Conservation (phyloP, 345 rosid genomes). For the Dimocarpus longan region DNA sequence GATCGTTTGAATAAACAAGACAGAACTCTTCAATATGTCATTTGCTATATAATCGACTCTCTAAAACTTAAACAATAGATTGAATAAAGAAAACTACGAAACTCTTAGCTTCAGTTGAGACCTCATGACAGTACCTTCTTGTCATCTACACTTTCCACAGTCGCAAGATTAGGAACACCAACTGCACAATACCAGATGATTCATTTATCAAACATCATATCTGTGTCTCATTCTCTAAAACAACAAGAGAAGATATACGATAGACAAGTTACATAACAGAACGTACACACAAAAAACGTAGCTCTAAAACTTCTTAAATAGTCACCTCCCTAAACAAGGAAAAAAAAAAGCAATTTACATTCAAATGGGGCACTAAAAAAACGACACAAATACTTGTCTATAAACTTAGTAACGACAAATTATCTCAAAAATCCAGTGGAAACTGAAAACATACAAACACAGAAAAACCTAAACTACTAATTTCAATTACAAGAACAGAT, state of each 20-base stretch:
- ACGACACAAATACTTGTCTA: not conserved
- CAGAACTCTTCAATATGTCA: not conserved
- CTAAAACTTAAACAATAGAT: not conserved
- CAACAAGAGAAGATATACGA: not conserved
- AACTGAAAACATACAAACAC: not conserved
- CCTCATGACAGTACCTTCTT: conserved; percentile 57
- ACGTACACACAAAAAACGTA: not conserved
- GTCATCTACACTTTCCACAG: conserved; percentile 90
- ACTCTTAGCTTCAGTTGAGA: not conserved
- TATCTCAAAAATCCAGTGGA: not conserved
- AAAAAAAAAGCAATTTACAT: not conserved
- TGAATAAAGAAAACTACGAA: not conserved
- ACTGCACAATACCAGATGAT: conserved; percentile 46
- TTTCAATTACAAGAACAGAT: not conserved
- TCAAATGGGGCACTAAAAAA: not conserved
- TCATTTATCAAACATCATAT: not conserved
- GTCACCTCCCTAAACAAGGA: conserved; percentile 1
- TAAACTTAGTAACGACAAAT: not conserved
- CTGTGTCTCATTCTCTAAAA: not conserved
- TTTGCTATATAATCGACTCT: not conserved
- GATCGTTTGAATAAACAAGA: not conserved
- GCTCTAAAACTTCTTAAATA: not conserved
- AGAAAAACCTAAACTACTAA: not conserved
- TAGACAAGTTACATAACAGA: not conserved
- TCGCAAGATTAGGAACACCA: conserved; percentile 83